A percentile compares a stretch with the other conserved stretches of the same genome.
Evolutionary conservation across 805 yeast species (phyloP).

Genomic region (Teunomyces stri): DNA sequence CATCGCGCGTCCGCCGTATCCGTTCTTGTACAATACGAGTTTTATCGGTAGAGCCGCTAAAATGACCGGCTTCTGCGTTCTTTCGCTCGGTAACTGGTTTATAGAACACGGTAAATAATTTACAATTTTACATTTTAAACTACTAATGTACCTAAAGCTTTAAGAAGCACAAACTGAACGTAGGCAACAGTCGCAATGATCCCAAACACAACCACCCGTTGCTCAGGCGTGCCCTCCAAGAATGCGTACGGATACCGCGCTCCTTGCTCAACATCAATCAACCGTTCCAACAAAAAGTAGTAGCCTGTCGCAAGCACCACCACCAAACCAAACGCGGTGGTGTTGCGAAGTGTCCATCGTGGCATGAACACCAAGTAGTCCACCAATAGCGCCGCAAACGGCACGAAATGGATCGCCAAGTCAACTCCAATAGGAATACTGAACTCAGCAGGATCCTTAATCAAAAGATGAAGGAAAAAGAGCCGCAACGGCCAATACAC

Average conservation of each 20-base stretch:
- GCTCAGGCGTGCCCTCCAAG: slow-evolving; percentile 45
- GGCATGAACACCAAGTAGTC: slow-evolving; percentile 58
- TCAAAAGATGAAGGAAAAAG: slow-evolving; percentile 49
- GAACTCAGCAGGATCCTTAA: slow-evolving; percentile 25
- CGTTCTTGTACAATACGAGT: slow-evolving; percentile 12
- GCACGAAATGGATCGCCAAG: slow-evolving; percentile 58
- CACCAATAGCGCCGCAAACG: slow-evolving; percentile 47
- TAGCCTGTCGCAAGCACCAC: slow-evolving; percentile 44
- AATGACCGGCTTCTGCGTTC: slow-evolving; percentile 8
- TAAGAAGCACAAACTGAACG: slow-evolving; percentile 28
- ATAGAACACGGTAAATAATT: slow-evolving; percentile 1
- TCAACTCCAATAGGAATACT: slow-evolving; percentile 52
- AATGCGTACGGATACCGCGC: slow-evolving; percentile 68
- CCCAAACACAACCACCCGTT: slow-evolving; percentile 48
- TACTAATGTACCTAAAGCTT: slow-evolving; percentile 20
- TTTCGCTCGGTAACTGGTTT: slow-evolving; percentile 4
- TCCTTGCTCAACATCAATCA: slow-evolving; percentile 46
- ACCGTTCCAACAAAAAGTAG: slow-evolving; percentile 49
- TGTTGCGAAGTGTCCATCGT: slow-evolving; percentile 33
- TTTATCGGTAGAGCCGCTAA: slow-evolving; percentile 7
- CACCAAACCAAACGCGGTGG: slow-evolving; percentile 40
- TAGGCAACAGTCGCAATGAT: slow-evolving; percentile 38
- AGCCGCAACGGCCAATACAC: slow-evolving; percentile 71
- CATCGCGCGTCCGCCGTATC: slow-evolving; percentile 16
- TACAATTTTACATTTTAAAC: no score